phyloP scores from a whole-genome alignment of 2,329 filamentous ascomycete genomes.

The Dothideomycetes sp. region DNA sequence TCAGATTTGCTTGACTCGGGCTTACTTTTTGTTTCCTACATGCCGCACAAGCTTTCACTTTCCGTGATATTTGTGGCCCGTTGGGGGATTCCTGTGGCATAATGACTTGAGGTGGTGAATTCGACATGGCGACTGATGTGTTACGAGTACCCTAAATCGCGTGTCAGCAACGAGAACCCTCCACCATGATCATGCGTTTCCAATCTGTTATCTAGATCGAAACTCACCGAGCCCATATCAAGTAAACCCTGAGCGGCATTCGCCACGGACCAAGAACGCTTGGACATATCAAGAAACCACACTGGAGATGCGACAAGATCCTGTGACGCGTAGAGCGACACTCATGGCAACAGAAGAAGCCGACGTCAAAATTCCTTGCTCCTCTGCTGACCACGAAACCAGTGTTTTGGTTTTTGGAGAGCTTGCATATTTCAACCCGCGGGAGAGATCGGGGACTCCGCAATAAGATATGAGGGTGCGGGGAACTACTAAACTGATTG shows the following conservation, averaged over 20 bases:
- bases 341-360: too few relatives aligned
- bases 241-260: conserved; percentile 12
- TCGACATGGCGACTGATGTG: conserved; percentile 1
- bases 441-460: too few relatives aligned
- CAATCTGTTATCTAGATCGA: background rate
- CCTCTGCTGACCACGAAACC: too few relatives aligned
- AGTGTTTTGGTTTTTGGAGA: too few relatives aligned
- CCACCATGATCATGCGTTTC: background rate
- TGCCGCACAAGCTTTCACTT: conserved; percentile 38
- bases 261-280: conserved; percentile 13
- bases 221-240: conserved; percentile 12
- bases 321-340: too few relatives aligned
- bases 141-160: conserved; percentile 6
- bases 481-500: too few relatives aligned
- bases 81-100: conserved; percentile 4
- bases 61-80: conserved; percentile 11
- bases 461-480: too few relatives aligned
- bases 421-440: too few relatives aligned
- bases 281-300: conserved; percentile 9
- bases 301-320: too few relatives aligned
- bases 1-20: too few relatives aligned
- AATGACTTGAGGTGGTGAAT: conserved; percentile 6
- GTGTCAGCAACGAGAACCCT: too few relatives aligned
- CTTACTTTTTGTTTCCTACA: conserved; percentile 43
- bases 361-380: too few relatives aligned